Evolutionary conservation across 2,329 filamentous ascomycete genomes (phyloP).

Genomic region (Metarhizium robertsii): DNA sequence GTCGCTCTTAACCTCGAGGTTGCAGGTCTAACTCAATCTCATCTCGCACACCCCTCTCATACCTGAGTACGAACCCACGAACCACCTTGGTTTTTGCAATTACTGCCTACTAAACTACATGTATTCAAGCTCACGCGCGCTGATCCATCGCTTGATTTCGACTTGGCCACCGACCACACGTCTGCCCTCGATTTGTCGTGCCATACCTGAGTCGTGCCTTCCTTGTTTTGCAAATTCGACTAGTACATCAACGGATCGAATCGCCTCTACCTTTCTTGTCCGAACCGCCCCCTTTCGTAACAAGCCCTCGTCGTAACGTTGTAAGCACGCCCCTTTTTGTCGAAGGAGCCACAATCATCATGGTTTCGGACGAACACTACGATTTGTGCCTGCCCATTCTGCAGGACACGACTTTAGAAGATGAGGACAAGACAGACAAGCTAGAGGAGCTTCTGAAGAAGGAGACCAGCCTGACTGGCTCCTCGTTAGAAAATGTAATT

Average conservation of each 20-base stretch:
- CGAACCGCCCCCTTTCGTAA: neutral
- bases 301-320: neutral
- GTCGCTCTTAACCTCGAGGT: neutral
- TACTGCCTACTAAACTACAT: neutral
- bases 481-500: constrained; percentile 78
- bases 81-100: neutral
- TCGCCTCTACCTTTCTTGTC: neutral
- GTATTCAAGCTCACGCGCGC: neutral
- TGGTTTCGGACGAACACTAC: constrained; percentile 91
- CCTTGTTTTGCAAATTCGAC: neutral
- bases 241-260: neutral
- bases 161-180: neutral
- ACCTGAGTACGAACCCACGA: neutral
- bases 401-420: constrained; percentile 71
- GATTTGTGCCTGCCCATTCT: constrained; percentile 85
- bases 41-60: neutral
- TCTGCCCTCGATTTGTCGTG: neutral
- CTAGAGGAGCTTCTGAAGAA: constrained; percentile 77
- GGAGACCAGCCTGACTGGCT: constrained; percentile 65
- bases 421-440: constrained; percentile 91
- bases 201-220: neutral
- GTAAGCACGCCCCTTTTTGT: neutral
- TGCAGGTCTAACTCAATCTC: neutral
- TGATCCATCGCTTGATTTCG: neutral
- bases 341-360: constrained; percentile 30